A percentile compares a stretch with the other conserved stretches of the same genome.
Conservation (phyloP, 805 yeast species). For the Candida tibetensis region DNA sequence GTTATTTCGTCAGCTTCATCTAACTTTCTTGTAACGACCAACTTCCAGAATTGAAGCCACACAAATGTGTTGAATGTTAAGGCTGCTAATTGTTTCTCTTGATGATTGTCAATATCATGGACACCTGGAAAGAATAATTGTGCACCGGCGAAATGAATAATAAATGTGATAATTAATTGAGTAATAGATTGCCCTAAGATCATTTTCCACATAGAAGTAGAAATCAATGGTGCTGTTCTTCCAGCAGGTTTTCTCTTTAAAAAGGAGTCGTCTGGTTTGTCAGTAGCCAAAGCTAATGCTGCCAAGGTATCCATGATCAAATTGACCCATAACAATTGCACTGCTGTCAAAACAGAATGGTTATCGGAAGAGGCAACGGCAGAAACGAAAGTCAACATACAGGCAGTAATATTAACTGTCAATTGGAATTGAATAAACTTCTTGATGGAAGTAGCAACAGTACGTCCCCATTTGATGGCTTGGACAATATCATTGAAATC, state of each 20-base stretch:
- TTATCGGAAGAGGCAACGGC: conserved; percentile 83
- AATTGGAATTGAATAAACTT: conserved; percentile 95
- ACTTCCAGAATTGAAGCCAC: conserved; percentile 95
- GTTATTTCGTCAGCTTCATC: conserved; percentile 79
- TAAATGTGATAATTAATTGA: conserved; percentile 79
- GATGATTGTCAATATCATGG: conserved; percentile 36
- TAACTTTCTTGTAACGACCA: conserved; percentile 84
- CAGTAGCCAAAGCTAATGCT: conserved; percentile 96
- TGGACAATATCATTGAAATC: conserved; percentile 92
- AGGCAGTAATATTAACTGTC: conserved; percentile 97
- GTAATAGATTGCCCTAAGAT: conserved; percentile 79
- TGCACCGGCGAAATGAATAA: conserved; percentile 75
- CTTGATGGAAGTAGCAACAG: conserved; percentile 90
- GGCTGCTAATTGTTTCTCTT: conserved; percentile 64
- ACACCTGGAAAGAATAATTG: conserved; percentile 49
- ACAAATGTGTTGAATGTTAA: conserved; percentile 95
- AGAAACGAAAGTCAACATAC: conserved; percentile 85
- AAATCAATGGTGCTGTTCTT: conserved; percentile 71
- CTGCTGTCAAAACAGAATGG: conserved; percentile 90
- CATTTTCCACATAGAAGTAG: conserved; percentile 98
- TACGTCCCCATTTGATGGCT: conserved; percentile 98
- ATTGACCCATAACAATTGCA: conserved; percentile 95
- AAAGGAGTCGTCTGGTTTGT: conserved; percentile 84
- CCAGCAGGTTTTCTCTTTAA: conserved; percentile 83
- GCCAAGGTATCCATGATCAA: conserved; percentile 98